These are phyloP conservation scores for Fusarium setosum DNA, from an alignment of 2,329 filamentous ascomycete genomes.

Conservation along the genomic window DNA sequence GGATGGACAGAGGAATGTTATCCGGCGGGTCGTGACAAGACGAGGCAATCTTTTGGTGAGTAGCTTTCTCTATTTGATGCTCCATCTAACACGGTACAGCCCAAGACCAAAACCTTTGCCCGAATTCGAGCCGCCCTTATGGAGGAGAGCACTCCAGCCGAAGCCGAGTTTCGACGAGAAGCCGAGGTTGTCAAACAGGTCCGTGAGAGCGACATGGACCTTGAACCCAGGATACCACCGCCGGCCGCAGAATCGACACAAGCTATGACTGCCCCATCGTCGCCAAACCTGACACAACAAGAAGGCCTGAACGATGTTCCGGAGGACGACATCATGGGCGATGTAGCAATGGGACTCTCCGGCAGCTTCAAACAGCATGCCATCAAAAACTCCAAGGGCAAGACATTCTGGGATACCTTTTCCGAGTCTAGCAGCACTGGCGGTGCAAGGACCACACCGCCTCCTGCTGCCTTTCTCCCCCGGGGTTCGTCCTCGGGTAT, in stretches of 20 bases:
- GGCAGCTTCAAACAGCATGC: conserved; percentile 81
- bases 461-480: conserved; percentile 71
- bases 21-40: conserved; percentile 84
- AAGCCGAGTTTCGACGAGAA: conserved; percentile 89
- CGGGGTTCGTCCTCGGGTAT: conserved; percentile 69
- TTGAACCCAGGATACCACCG: conserved; percentile 58
- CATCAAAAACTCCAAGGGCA: conserved; percentile 76
- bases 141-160: conserved; percentile 88
- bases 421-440: conserved; percentile 72
- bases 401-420: conserved; percentile 80
- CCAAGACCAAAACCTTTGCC: conserved; percentile 96
- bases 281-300: conserved; percentile 73
- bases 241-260: conserved; percentile 59
- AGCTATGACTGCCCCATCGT: conserved; percentile 71
- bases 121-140: conserved; percentile 89
- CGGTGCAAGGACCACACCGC: conserved; percentile 68
- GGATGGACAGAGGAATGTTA: conserved; percentile 77
- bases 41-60: conserved; percentile 88
- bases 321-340: conserved; percentile 76
- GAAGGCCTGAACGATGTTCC: conserved; percentile 76
- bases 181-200: conserved; percentile 97
- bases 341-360: conserved; percentile 61
- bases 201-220: conserved; percentile 83
- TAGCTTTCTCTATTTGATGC: conserved; percentile 21
- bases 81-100: conserved; percentile 63